Evolutionary conservation across 495 filamentous ascomycete genomes (phyloP).

Genomic region (Penicillium canariense): DNA sequence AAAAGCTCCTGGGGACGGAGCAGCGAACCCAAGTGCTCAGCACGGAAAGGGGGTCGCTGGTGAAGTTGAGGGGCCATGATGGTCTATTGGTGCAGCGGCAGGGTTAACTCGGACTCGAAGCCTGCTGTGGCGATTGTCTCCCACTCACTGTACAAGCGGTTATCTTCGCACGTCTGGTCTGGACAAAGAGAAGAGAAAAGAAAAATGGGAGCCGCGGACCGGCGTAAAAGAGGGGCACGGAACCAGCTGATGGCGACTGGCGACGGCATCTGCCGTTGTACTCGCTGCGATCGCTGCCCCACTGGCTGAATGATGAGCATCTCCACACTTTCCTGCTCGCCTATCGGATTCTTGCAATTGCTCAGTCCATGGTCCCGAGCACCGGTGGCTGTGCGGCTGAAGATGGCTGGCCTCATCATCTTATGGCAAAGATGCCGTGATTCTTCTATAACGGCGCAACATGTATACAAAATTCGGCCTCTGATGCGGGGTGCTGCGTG

Average conservation of each 20-base stretch:
- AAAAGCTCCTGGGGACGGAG: constrained; percentile 70
- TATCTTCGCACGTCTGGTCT: neutral
- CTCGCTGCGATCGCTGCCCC: constrained; percentile 10
- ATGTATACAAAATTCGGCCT: too few relatives aligned
- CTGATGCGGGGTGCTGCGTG: too few relatives aligned
- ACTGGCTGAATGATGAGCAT: constrained; percentile 13
- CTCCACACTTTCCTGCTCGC: constrained; percentile 12
- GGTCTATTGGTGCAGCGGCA: neutral
- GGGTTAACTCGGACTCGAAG: neutral
- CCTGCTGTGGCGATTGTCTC: neutral
- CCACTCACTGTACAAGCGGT: neutral
- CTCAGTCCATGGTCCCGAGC: neutral
- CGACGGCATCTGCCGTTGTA: neutral
- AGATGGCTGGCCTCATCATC: neutral
- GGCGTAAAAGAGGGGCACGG: constrained; percentile 20
- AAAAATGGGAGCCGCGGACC: neutral
- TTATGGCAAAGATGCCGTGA: neutral
- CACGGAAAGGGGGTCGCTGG: constrained; percentile 71
- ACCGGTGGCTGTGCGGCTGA: neutral
- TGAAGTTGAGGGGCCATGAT: constrained; percentile 45
- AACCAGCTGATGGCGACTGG: constrained; percentile 12
- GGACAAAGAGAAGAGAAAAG: neutral
- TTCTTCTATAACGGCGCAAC: neutral
- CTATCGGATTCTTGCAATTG: constrained; percentile 11
- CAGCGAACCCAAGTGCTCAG: constrained; percentile 81